A percentile compares a stretch with the other conserved stretches of the same genome.
These are phyloP conservation scores for Coemansia sp. DNA, from an alignment of 192 early-diverging fungal species.

Conservation along the genomic window DNA sequence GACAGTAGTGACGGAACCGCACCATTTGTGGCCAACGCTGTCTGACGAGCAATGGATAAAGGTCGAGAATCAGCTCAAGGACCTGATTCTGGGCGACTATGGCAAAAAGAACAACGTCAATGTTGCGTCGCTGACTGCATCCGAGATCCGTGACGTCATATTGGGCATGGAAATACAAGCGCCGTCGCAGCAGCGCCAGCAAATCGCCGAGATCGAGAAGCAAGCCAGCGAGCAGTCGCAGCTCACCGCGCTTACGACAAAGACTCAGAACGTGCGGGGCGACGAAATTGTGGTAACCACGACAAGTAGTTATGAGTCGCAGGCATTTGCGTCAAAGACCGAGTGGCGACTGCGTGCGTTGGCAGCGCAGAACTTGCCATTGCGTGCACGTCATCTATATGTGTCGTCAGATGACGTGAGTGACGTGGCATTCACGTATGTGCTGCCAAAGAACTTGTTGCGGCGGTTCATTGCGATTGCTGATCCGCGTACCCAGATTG, in stretches of 20 bases:
- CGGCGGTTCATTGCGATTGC: constrained; percentile 95
- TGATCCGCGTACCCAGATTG: constrained; percentile 93
- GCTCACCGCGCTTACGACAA: constrained; percentile 92
- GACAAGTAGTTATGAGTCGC: constrained; percentile 94
- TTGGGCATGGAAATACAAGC: constrained; percentile 99
- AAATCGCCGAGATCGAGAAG: constrained; percentile 98
- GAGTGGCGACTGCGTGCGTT: constrained; percentile 99
- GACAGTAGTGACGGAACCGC: constrained; percentile 86
- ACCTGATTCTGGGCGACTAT: constrained; percentile 96
- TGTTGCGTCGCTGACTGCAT: constrained; percentile 91
- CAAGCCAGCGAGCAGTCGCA: constrained; percentile 91
- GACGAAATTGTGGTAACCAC: constrained; percentile 99
- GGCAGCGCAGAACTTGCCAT: constrained; percentile 90
- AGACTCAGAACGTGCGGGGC: constrained; percentile 95
- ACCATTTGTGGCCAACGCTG: constrained; percentile 98
- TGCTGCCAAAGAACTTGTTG: constrained; percentile 96
- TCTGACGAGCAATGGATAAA: constrained; percentile 97
- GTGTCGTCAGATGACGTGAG: constrained; percentile 95
- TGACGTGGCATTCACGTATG: constrained; percentile 92
- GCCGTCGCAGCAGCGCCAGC: constrained; percentile 92
- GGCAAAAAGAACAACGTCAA: constrained; percentile 99
- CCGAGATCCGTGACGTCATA: constrained; percentile 98
- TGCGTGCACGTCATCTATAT: constrained; percentile 96
- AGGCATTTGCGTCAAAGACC: constrained; percentile 97
- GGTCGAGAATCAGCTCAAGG: constrained; percentile 93